Conservation (phyloP, 192 early-diverging fungal genomes). For the Geranomyces variabilis region DNA sequence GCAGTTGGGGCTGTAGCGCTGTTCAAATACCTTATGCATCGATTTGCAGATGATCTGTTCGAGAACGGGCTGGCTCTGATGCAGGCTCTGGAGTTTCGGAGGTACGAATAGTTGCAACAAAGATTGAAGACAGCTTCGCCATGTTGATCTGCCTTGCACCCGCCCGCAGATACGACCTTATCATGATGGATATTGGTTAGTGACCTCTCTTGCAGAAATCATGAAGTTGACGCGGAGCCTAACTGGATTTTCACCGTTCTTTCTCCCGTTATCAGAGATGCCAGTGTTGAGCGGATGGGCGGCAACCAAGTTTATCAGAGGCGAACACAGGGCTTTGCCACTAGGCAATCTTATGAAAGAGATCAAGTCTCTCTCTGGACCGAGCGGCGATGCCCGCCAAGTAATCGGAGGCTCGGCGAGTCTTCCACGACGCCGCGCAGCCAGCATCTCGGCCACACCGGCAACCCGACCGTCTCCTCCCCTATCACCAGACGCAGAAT, state of each 20-base stretch:
- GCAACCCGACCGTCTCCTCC: background rate
- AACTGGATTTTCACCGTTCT: background rate
- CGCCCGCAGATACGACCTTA: conserved; percentile 10
- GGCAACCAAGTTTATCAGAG: conserved; percentile 19
- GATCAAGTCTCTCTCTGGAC: background rate
- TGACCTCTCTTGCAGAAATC: background rate
- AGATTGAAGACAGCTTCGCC: background rate
- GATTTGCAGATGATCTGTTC: conserved; percentile 7
- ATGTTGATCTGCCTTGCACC: background rate
- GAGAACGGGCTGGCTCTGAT: conserved; percentile 11
- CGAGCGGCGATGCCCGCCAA: background rate
- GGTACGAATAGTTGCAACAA: background rate
- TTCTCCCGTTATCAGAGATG: conserved; percentile 9
- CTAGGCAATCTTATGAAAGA: conserved; percentile 6
- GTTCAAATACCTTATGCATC: background rate
- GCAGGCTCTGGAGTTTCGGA: background rate
- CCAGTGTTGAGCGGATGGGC: conserved; percentile 8
- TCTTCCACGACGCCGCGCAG: background rate
- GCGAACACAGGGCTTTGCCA: background rate
- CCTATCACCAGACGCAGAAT: background rate
- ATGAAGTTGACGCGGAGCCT: background rate
- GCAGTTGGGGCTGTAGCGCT: background rate
- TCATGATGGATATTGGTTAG: conserved; percentile 26
- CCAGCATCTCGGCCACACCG: background rate
- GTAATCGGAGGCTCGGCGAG: no score